A percentile compares a stretch with the other conserved stretches of the same genome.
Conservation (phyloP, 208 protist species). For the Crithidia brevicula region DNA sequence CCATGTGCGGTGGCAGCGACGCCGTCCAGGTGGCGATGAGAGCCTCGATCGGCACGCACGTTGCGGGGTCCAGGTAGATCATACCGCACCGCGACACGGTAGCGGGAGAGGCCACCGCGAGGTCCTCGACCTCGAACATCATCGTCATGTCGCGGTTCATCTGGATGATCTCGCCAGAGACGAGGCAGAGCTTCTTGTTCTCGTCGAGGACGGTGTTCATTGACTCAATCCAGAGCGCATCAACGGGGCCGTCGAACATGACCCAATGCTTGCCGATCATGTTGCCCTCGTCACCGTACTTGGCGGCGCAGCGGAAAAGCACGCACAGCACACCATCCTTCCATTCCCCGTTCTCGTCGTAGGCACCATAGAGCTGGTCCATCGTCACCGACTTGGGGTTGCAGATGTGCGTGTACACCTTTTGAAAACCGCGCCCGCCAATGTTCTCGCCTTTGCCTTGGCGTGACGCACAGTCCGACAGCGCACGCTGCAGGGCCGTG, state of each 20-base stretch:
- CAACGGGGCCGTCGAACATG: conserved; percentile 97
- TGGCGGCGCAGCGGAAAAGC: conserved; percentile 91
- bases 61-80: conserved; percentile 97
- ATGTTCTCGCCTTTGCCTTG: conserved; percentile 78
- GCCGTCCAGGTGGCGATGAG: conserved; percentile 88
- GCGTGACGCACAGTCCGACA: conserved; percentile 72
- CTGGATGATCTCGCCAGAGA: conserved; percentile 95
- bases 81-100: conserved; percentile 98
- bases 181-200: conserved; percentile 97
- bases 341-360: conserved; percentile 97
- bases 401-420: conserved; percentile 94
- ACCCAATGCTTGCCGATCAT: conserved; percentile 95
- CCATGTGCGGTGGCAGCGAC: conserved; percentile 79
- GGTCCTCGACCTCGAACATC: conserved; percentile 98
- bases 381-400: conserved; percentile 98
- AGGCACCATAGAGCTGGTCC: conserved; percentile 98
- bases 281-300: conserved; percentile 89
- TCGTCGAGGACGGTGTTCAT: conserved; percentile 97
- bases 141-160: conserved; percentile 97
- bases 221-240: conserved; percentile 96
- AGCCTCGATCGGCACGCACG: conserved; percentile 78
- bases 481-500: conserved; percentile 82
- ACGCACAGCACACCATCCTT: conserved; percentile 96
- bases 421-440: conserved; percentile 78
- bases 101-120: conserved; percentile 96